These are phyloP conservation scores for Xylaria sp. DNA, from an alignment of 2,329 filamentous ascomycete genomes.

Conservation along the genomic window DNA sequence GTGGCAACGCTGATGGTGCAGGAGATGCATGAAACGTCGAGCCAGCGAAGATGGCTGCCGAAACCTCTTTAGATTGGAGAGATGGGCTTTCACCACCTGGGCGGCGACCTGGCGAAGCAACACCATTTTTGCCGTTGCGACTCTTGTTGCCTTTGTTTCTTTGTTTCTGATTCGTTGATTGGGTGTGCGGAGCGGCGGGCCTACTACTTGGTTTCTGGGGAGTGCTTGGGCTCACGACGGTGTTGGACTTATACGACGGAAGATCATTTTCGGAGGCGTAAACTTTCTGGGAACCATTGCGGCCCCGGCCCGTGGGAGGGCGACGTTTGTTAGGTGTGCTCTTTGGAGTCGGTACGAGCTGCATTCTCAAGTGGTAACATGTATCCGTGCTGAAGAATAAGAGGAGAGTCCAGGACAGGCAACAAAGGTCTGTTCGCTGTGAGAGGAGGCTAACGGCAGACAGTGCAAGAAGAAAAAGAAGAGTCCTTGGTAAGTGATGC, in stretches of 20 bases:
- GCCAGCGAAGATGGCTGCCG: constrained; percentile 79
- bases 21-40: constrained; percentile 96
- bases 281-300: constrained; percentile 58
- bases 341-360: constrained; percentile 48
- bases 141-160: constrained; percentile 44
- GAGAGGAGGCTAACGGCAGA: background rate
- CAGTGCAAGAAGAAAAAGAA: background rate
- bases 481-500: background rate
- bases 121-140: constrained; percentile 46
- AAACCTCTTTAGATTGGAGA: constrained; percentile 58
- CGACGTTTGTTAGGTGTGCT: constrained; percentile 55
- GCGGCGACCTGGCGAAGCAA: constrained; percentile 56
- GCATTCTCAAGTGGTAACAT: constrained; percentile 49
- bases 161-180: constrained; percentile 47
- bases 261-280: constrained; percentile 70
- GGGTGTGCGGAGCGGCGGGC: constrained; percentile 50
- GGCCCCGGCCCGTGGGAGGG: constrained; percentile 51
- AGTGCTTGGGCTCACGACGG: constrained; percentile 52
- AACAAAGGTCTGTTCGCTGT: constrained; percentile 19
- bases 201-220: constrained; percentile 55
- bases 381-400: constrained; percentile 35
- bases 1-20: constrained; percentile 86
- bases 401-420: constrained; percentile 22
- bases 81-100: constrained; percentile 58
- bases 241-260: constrained; percentile 50